phyloP scores from a whole-genome alignment of 208 protist genomes.

The Wallacemonas sp. region DNA sequence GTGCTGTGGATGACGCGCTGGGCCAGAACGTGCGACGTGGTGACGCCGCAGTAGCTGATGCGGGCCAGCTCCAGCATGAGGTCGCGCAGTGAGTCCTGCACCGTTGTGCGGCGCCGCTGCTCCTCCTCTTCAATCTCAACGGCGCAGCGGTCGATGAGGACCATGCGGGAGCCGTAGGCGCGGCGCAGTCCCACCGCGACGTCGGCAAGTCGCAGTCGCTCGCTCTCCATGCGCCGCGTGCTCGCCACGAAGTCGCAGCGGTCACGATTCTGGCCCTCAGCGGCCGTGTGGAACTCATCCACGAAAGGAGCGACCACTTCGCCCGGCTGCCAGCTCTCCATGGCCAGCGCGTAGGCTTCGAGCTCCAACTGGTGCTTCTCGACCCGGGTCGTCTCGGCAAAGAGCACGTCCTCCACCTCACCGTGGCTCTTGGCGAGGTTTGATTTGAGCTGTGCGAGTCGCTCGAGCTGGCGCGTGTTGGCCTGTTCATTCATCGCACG shows the following conservation, averaged over 20 bases:
- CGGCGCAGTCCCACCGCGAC: constrained; percentile 38
- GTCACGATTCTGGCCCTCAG: constrained; percentile 14
- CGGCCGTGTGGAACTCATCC: constrained; percentile 33
- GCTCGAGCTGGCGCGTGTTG: constrained; percentile 51
- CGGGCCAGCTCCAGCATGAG: constrained; percentile 65
- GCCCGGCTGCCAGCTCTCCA: constrained; percentile 20
- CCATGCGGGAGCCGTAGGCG: constrained; percentile 37
- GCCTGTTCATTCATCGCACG: constrained; percentile 47
- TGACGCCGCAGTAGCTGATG: constrained; percentile 75
- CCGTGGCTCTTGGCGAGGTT: constrained; percentile 48
- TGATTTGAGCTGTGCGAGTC: constrained; percentile 44
- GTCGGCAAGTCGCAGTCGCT: constrained; percentile 52
- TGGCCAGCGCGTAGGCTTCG: constrained; percentile 22
- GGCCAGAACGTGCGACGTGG: constrained; percentile 72
- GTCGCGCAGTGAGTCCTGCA: constrained; percentile 44
- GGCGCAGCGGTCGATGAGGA: constrained; percentile 35
- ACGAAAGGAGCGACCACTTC: constrained; percentile 38
- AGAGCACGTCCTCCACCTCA: constrained; percentile 30
- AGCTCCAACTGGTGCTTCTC: constrained; percentile 37
- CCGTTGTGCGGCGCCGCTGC: constrained; percentile 36
- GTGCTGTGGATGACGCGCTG: constrained; percentile 77
- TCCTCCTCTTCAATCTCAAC: constrained; percentile 44
- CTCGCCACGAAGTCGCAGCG: constrained; percentile 30
- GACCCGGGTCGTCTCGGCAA: constrained; percentile 36
- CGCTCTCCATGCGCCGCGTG: constrained; percentile 40